Evolutionary conservation across 768 basidiomycete genomes (phyloP).

Genomic region (Tylopilus rubrobrunneus): DNA sequence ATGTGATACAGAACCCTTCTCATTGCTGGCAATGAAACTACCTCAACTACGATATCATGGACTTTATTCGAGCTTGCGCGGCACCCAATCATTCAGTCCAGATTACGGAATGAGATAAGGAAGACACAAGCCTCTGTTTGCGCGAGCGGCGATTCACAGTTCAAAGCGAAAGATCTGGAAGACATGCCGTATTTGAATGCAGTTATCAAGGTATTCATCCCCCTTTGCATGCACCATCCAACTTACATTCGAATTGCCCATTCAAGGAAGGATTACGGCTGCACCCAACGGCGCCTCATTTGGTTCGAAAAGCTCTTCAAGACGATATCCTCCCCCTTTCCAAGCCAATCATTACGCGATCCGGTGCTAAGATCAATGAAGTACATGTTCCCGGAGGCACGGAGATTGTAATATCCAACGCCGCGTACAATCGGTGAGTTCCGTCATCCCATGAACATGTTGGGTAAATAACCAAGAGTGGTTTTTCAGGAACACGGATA

Average conservation of each 20-base stretch:
- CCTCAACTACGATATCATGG: too few species aligned
- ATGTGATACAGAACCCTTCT: too few species aligned
- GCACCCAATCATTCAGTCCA: too few species aligned
- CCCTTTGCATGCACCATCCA: not conserved
- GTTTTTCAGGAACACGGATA: slow-evolving; percentile 9
- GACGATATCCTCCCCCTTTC: slow-evolving; percentile 63
- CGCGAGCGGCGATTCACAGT: too few species aligned
- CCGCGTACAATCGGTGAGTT: slow-evolving; percentile 53
- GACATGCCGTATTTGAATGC: too few species aligned
- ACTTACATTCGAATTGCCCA: slow-evolving; percentile 5
- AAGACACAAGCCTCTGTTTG: too few species aligned
- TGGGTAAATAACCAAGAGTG: not conserved
- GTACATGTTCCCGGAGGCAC: slow-evolving; percentile 49
- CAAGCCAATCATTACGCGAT: slow-evolving; percentile 42
- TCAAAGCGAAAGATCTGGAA: too few species aligned
- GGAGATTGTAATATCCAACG: slow-evolving; percentile 46
- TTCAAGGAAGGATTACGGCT: slow-evolving; percentile 42
- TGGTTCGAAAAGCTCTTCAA: slow-evolving; percentile 42
- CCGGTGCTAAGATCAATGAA: slow-evolving; percentile 40
- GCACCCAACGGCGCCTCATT: slow-evolving; percentile 46
- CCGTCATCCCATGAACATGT: not conserved
- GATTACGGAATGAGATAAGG: too few species aligned
- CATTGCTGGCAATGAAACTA: too few species aligned
- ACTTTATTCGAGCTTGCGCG: too few species aligned
- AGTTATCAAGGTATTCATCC: too few species aligned